Percentiles rank a stretch among this genome's conserved stretches.
Evolutionary conservation across 805 yeast species (phyloP).

Genomic region (Ogataea haglerorum): DNA sequence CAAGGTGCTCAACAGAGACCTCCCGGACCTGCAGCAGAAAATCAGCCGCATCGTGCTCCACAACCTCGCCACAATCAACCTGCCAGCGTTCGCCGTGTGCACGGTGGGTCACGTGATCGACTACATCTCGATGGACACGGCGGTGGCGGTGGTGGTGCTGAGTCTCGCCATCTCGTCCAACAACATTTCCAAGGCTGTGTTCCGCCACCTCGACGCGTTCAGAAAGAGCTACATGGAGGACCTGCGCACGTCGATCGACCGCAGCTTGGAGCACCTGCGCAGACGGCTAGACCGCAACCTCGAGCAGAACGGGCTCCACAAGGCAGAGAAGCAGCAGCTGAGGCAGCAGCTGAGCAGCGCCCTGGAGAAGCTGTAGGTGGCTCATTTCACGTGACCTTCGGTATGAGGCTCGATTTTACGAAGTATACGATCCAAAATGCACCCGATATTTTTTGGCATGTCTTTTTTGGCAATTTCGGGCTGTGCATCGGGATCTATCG

Average conservation of each 20-base stretch:
- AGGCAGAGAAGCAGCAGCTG: conserved; percentile 10
- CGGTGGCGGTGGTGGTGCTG: conserved; percentile 27
- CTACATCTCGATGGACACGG: conserved; percentile 27
- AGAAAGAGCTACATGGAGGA: conserved; percentile 26
- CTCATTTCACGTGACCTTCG: conserved; percentile 3
- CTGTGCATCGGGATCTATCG: conserved; percentile 1
- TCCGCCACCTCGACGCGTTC: conserved; percentile 18
- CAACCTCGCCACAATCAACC: conserved; percentile 24
- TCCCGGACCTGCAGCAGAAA: conserved; percentile 28
- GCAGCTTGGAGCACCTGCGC: conserved; percentile 19
- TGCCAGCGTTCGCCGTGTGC: conserved; percentile 25
- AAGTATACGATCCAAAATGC: conserved; percentile 1
- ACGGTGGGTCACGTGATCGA: conserved; percentile 28
- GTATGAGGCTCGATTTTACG: not conserved
- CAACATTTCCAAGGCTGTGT: conserved; percentile 23
- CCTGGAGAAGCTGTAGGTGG: conserved; percentile 6
- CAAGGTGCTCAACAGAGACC: conserved; percentile 17
- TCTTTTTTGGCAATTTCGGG: conserved; percentile 3
- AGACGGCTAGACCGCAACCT: conserved; percentile 17
- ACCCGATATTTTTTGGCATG: not conserved
- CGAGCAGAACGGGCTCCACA: conserved; percentile 12
- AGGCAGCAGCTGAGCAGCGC: conserved; percentile 13
- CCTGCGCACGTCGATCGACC: conserved; percentile 27
- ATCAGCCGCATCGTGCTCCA: conserved; percentile 24
- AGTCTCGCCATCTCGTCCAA: conserved; percentile 29